Conservation (phyloP, 2,329 filamentous ascomycete species). For the Trichoderma koningiopsis region DNA sequence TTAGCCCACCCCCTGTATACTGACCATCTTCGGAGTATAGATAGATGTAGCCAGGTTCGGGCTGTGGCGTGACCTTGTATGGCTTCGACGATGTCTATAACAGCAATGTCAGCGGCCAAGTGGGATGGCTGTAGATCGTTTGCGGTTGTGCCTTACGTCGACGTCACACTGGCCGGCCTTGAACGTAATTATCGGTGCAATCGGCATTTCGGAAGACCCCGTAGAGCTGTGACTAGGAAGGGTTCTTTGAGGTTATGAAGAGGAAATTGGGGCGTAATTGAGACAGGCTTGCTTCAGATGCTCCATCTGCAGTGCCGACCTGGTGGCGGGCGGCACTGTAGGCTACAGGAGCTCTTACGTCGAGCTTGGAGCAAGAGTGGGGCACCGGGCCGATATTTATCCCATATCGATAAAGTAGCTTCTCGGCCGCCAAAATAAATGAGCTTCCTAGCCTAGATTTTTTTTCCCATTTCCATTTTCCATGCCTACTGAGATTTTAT, state of each 20-base stretch:
- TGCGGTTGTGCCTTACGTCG: slow-evolving; percentile 60
- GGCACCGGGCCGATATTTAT: slow-evolving; percentile 24
- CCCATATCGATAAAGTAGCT: slow-evolving; percentile 16
- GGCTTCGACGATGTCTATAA: slow-evolving; percentile 54
- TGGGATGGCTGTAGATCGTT: slow-evolving; percentile 19
- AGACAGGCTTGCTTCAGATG: slow-evolving; percentile 1
- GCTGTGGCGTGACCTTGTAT: slow-evolving; percentile 71
- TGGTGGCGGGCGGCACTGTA: slow-evolving; percentile 28
- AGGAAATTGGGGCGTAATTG: slow-evolving; percentile 2
- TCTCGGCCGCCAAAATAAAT: slow-evolving; percentile 20
- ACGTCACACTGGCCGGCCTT: slow-evolving; percentile 90
- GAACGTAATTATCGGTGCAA: slow-evolving; percentile 87
- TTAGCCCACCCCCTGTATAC: slow-evolving; percentile 14
- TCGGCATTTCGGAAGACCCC: slow-evolving; percentile 64
- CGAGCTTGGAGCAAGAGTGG: slow-evolving; percentile 31
- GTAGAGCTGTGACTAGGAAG: neutral
- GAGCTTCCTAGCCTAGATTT: neutral
- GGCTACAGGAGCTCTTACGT: slow-evolving; percentile 47
- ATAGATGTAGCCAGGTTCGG: slow-evolving; percentile 83
- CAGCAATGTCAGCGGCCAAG: slow-evolving; percentile 29
- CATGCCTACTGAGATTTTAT: neutral
- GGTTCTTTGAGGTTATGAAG: neutral
- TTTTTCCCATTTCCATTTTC: neutral
- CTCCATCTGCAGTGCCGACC: slow-evolving; percentile 9
- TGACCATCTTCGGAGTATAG: slow-evolving; percentile 87